Conservation (phyloP, 148 eudicot species). For the Mesembryanthemum crystallinum region DNA sequence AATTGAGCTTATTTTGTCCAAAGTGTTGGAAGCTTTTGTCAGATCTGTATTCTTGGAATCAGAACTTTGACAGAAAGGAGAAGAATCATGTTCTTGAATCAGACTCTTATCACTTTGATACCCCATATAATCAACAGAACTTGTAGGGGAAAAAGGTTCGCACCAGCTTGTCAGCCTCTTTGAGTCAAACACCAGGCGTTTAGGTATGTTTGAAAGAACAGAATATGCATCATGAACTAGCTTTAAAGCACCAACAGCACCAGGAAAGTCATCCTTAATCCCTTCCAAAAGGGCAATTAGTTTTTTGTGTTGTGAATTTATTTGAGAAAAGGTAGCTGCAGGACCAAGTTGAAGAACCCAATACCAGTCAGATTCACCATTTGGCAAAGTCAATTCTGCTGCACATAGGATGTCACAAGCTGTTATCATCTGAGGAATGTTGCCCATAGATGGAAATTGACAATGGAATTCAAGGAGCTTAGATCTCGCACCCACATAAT, state of each 20-base stretch:
- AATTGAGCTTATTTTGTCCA: constrained; percentile 7
- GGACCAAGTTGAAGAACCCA: constrained; percentile 60
- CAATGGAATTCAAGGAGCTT: constrained; percentile 44
- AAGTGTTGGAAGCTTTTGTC: not conserved
- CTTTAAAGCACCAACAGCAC: constrained; percentile 43
- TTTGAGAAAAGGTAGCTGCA: constrained; percentile 33
- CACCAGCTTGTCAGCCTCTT: constrained; percentile 40
- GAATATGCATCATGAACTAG: constrained; percentile 42
- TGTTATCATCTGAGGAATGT: constrained; percentile 34
- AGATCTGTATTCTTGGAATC: not conserved
- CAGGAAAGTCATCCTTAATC: constrained; percentile 48
- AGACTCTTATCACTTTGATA: not conserved
- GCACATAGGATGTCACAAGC: constrained; percentile 52
- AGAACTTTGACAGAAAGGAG: constrained; percentile 14
- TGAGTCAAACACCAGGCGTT: constrained; percentile 42
- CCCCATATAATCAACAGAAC: constrained; percentile 13
- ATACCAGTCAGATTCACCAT: constrained; percentile 48
- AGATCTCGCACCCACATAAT: constrained; percentile 48
- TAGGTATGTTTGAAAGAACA: constrained; percentile 43
- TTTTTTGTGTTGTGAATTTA: constrained; percentile 38
- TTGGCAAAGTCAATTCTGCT: constrained; percentile 35
- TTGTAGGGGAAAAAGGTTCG: constrained; percentile 27
- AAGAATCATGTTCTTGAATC: constrained; percentile 20
- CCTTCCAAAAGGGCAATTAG: constrained; percentile 39
- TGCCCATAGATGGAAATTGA: constrained; percentile 37